Evolutionary conservation across 208 protist species (phyloP).

Genomic region (Endotrypanum monterogeii): DNA sequence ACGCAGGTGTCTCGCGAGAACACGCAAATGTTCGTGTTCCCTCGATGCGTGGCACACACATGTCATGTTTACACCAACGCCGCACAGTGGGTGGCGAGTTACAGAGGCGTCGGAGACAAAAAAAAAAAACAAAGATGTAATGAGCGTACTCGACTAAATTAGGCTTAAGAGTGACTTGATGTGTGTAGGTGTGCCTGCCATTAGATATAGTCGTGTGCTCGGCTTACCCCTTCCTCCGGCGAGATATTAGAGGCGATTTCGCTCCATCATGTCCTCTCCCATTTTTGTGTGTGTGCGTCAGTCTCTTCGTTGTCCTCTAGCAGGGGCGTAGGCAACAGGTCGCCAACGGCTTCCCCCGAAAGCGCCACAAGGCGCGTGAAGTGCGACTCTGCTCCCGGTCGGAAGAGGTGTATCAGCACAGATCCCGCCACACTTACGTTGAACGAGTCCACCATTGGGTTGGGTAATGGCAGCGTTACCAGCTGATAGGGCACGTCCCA

Average conservation of each 20-base stretch:
- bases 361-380: conserved; percentile 36
- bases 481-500: conserved; percentile 67
- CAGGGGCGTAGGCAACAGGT: conserved; percentile 3
- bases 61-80: not conserved
- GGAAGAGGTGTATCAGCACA: conserved; percentile 73
- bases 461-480: conserved; percentile 71
- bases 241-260: not conserved
- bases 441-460: conserved; percentile 69
- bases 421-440: conserved; percentile 86
- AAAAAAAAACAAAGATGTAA: not conserved
- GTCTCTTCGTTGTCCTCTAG: conserved; percentile 1
- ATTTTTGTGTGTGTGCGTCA: not conserved
- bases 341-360: conserved; percentile 12
- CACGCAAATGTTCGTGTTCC: not conserved
- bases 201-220: not conserved
- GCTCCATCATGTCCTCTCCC: not conserved
- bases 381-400: conserved; percentile 48
- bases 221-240: not conserved
- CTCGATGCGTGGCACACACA: not conserved
- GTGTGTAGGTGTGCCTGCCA: not conserved
- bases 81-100: not conserved
- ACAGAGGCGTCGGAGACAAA: not conserved
- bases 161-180: not conserved
- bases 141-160: not conserved
- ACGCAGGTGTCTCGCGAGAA: not conserved